These are phyloP conservation scores for Penicillium tannophilum DNA, from an alignment of 495 filamentous ascomycete genomes.

Conservation along the genomic window DNA sequence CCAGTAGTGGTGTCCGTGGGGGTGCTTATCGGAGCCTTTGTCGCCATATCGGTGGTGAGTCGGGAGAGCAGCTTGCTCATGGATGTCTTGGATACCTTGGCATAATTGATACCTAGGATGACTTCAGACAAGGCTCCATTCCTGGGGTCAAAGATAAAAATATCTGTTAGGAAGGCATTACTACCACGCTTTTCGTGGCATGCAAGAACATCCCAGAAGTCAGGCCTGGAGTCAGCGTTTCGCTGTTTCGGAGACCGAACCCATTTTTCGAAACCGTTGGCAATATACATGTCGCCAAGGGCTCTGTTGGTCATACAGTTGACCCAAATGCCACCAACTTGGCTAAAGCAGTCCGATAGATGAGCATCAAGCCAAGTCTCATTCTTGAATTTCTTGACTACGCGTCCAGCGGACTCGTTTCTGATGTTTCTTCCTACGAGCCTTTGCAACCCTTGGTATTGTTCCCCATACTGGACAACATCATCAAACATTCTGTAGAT, in stretches of 20 bases:
- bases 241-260: too few species aligned
- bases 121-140: conserved; percentile 46
- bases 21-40: background rate
- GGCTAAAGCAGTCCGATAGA: conserved; percentile 47
- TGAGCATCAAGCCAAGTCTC: conserved; percentile 42
- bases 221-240: too few species aligned
- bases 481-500: conserved; percentile 51
- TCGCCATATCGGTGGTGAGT: too few species aligned
- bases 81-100: conserved; percentile 40
- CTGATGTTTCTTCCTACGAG: conserved; percentile 44
- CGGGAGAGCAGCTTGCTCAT: conserved; percentile 46
- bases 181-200: conserved; percentile 44
- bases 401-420: conserved; percentile 52
- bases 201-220: conserved; percentile 49
- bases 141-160: conserved; percentile 53
- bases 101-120: conserved; percentile 54
- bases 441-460: conserved; percentile 47
- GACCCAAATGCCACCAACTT: conserved; percentile 55
- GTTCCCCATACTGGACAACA: conserved; percentile 51
- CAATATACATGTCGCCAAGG: conserved; percentile 49
- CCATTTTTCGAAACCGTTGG: conserved; percentile 52
- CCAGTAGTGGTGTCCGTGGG: too few species aligned
- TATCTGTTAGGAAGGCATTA: conserved; percentile 47
- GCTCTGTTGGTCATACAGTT: conserved; percentile 57
- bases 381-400: conserved; percentile 35